These are phyloP conservation scores for Vinca minor DNA, from an alignment of 257 asterid species.

Conservation along the genomic window DNA sequence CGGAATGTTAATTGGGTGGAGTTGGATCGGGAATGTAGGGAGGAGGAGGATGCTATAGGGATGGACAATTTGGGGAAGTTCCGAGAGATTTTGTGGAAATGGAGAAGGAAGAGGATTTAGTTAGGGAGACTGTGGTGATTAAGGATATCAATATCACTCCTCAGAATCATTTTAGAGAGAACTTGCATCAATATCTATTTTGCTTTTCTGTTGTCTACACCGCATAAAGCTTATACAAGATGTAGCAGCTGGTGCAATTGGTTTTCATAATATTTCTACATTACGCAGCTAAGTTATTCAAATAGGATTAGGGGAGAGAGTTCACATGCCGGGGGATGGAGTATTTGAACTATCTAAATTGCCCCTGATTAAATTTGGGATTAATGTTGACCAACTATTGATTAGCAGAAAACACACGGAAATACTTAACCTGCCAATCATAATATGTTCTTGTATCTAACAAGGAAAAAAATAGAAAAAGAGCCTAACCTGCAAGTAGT, in stretches of 20 bases:
- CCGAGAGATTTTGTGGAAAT: slow-evolving; percentile 1
- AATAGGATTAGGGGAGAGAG: too few species aligned
- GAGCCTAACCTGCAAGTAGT: too few species aligned
- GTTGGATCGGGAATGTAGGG: slow-evolving; percentile 21
- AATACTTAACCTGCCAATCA: too few species aligned
- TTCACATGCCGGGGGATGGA: too few species aligned
- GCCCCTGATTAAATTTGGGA: too few species aligned
- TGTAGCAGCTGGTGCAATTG: not conserved
- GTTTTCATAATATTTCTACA: not conserved
- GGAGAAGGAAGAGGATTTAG: slow-evolving; percentile 25
- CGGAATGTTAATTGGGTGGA: slow-evolving; percentile 17
- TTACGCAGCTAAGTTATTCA: not conserved
- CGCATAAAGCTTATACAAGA: not conserved
- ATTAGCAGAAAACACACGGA: too few species aligned
- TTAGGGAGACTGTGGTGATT: slow-evolving; percentile 60
- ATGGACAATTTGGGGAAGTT: not conserved
- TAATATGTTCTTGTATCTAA: too few species aligned
- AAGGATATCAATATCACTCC: slow-evolving; percentile 11
- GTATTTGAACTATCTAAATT: too few species aligned
- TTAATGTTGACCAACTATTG: too few species aligned
- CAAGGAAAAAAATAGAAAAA: too few species aligned
- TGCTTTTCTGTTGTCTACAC: not conserved
- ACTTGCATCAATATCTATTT: not conserved
- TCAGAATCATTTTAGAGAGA: not conserved
- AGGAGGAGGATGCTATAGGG: slow-evolving; percentile 22